Percentiles rank a stretch among this genome's conserved stretches.
Evolutionary conservation across 2,329 filamentous ascomycete species (phyloP).

Genomic region (Drechslerella dactyloides): DNA sequence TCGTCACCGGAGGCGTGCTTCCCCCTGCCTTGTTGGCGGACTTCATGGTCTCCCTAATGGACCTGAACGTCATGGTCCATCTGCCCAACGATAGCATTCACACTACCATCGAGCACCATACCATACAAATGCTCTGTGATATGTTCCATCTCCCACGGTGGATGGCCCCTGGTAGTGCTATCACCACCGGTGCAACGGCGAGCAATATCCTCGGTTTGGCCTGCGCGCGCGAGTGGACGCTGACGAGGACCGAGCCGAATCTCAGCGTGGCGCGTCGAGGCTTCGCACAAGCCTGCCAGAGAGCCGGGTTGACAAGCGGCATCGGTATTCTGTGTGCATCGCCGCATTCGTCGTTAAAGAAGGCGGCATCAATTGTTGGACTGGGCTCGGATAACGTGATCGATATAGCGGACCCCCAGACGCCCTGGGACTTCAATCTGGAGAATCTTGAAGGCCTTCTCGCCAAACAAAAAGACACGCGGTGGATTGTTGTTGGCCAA

Average conservation of each 20-base stretch:
- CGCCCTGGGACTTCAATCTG: constrained; percentile 74
- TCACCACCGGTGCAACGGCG: constrained; percentile 72
- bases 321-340: constrained; percentile 81
- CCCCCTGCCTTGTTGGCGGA: constrained; percentile 82
- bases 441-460: constrained; percentile 69
- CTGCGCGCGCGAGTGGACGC: constrained; percentile 72
- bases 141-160: constrained; percentile 72
- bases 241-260: constrained; percentile 59
- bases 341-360: constrained; percentile 81
- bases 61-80: constrained; percentile 86
- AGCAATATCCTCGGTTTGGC: constrained; percentile 71
- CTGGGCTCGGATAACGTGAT: constrained; percentile 74
- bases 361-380: constrained; percentile 82
- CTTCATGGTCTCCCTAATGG: constrained; percentile 77
- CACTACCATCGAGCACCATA: constrained; percentile 76
- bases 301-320: constrained; percentile 67
- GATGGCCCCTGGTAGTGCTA: constrained; percentile 61
- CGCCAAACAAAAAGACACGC: constrained; percentile 58
- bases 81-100: constrained; percentile 75
- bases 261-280: constrained; percentile 71
- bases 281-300: constrained; percentile 68
- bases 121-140: constrained; percentile 72
- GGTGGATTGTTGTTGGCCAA: constrained; percentile 80
- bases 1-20: constrained; percentile 69
- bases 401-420: constrained; percentile 63